phyloP scores from a whole-genome alignment of 2,329 filamentous ascomycete species.

The Penicillium aurantiogriseum region DNA sequence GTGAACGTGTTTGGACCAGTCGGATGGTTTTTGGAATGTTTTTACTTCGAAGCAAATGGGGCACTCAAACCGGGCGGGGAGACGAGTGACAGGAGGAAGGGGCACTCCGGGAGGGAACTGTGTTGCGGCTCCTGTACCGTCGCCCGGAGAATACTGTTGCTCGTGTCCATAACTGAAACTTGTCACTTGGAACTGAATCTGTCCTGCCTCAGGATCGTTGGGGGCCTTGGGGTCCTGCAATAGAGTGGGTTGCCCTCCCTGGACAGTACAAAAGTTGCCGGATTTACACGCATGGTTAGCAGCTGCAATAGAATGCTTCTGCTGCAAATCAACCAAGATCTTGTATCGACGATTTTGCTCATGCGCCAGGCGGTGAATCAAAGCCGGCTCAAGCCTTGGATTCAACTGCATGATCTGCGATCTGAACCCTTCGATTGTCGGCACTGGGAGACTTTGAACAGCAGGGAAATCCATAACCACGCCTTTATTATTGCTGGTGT shows the following conservation, averaged over 20 bases:
- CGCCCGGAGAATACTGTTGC: conserved; percentile 63
- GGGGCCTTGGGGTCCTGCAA: conserved; percentile 55
- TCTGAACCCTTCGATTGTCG: conserved; percentile 73
- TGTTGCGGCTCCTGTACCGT: conserved; percentile 67
- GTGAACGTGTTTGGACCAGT: conserved; percentile 96
- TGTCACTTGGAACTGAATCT: conserved; percentile 55
- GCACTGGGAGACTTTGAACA: conserved; percentile 65
- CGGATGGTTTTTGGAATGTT: conserved; percentile 84
- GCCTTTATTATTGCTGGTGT: conserved; percentile 57
- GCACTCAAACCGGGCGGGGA: conserved; percentile 89
- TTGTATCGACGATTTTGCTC: conserved; percentile 81
- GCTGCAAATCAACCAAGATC: conserved; percentile 65
- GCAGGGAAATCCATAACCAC: conserved; percentile 62
- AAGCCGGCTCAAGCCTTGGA: conserved; percentile 63
- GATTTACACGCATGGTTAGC: conserved; percentile 59
- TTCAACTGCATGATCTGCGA: conserved; percentile 72
- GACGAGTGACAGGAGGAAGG: conserved; percentile 69
- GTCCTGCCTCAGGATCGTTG: conserved; percentile 58
- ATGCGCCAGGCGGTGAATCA: conserved; percentile 78
- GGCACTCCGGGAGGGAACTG: conserved; percentile 80
- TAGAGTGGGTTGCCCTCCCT: conserved; percentile 64
- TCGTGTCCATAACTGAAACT: conserved; percentile 60
- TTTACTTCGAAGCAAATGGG: conserved; percentile 82
- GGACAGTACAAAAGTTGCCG: conserved; percentile 61
- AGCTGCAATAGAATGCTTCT: conserved; percentile 61